These are phyloP conservation scores for Coemansia sp. DNA, from an alignment of 192 early-diverging fungal species.

Conservation along the genomic window DNA sequence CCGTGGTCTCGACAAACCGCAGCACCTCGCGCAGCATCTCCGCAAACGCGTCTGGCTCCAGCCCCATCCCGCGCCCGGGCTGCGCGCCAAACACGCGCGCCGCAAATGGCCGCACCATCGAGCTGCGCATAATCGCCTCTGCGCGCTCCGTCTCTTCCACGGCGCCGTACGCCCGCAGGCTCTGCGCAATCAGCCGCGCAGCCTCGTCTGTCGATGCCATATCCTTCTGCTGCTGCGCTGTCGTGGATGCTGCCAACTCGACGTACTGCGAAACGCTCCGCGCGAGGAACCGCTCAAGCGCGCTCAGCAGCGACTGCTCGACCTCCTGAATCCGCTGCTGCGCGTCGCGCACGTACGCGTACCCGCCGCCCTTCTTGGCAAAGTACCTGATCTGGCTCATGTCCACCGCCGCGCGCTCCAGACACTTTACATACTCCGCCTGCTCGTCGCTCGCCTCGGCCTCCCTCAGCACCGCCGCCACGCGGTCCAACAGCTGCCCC, in stretches of 20 bases:
- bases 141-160: slow-evolving; percentile 23
- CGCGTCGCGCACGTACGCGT: slow-evolving; percentile 19
- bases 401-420: slow-evolving; percentile 39
- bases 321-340: slow-evolving; percentile 10
- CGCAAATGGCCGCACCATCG: slow-evolving; percentile 22
- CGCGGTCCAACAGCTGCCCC: slow-evolving; percentile 27
- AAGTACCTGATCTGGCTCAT: slow-evolving; percentile 38
- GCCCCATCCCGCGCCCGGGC: slow-evolving; percentile 27
- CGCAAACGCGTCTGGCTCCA: slow-evolving; percentile 23
- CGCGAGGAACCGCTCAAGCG: slow-evolving; percentile 17
- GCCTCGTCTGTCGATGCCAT: neutral
- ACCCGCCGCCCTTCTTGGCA: slow-evolving; percentile 18
- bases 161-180: slow-evolving; percentile 32
- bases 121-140: slow-evolving; percentile 16
- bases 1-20: slow-evolving; percentile 9
- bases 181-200: slow-evolving; percentile 12
- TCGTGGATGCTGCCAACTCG: neutral
- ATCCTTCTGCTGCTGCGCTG: too few species aligned
- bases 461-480: slow-evolving; percentile 14
- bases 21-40: slow-evolving; percentile 15
- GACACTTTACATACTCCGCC: slow-evolving; percentile 26
- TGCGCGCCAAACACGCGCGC: slow-evolving; percentile 1
- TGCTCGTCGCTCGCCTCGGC: neutral
- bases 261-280: neutral
- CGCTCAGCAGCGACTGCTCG: slow-evolving; percentile 15